A percentile compares a stretch with the other conserved stretches of the same genome.
Conservation (phyloP, 495 filamentous ascomycete species). For the Parachaetomium inaequale region DNA sequence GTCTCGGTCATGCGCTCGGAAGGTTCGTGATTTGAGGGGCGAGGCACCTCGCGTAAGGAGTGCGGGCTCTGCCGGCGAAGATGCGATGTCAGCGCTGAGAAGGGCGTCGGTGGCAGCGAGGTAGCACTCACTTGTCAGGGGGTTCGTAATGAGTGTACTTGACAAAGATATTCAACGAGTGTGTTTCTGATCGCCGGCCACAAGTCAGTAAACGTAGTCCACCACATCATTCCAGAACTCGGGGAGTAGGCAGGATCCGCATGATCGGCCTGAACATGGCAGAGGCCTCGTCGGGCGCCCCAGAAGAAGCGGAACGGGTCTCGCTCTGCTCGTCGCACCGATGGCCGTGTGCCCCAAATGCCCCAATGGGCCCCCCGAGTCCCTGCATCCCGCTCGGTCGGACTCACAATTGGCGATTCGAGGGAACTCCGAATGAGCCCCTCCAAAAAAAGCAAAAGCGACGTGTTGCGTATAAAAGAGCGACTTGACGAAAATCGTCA, state of each 20-base stretch:
- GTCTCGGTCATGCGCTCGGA: conserved; percentile 11
- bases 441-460: conserved; percentile 15
- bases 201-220: conserved; percentile 25
- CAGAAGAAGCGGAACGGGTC: background rate
- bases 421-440: conserved; percentile 11
- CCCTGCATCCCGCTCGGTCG: conserved; percentile 6
- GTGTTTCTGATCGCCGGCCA: conserved; percentile 40
- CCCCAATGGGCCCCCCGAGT: conserved; percentile 8
- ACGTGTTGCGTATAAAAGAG: conserved; percentile 39
- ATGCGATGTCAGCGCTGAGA: conserved; percentile 23
- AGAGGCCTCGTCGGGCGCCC: background rate
- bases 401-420: conserved; percentile 27
- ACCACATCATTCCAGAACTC: conserved; percentile 3
- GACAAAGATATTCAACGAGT: conserved; percentile 57
- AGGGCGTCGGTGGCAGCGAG: conserved; percentile 24
- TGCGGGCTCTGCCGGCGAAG: conserved; percentile 24
- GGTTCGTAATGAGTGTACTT: conserved; percentile 61
- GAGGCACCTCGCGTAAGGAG: background rate
- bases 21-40: background rate
- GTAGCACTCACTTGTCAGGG: conserved; percentile 50
- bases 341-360: background rate
- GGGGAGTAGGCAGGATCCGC: conserved; percentile 37
- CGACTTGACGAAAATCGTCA: conserved; percentile 45
- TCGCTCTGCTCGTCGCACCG: conserved; percentile 9
- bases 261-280: conserved; percentile 24